phyloP scores from a whole-genome alignment of 75 land plant genomes.

The Sequoiadendron giganteum region DNA sequence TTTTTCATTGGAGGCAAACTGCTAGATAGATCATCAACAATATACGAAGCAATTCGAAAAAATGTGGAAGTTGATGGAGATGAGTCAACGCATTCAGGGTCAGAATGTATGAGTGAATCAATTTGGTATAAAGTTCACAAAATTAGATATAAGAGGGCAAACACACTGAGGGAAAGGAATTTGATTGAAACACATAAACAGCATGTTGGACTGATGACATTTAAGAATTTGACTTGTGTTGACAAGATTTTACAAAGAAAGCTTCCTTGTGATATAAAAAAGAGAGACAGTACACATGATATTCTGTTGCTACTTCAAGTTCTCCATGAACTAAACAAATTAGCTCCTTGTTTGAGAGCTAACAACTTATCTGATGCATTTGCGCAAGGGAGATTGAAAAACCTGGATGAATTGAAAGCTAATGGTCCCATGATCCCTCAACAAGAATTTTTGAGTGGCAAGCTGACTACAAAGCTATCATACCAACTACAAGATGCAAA shows the following conservation, averaged over 20 bases:
- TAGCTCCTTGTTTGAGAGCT: slow-evolving; percentile 42
- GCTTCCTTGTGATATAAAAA: slow-evolving; percentile 63
- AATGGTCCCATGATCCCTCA: slow-evolving; percentile 18
- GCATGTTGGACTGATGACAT: neutral
- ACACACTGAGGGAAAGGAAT: too few species aligned
- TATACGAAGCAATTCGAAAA: too few species aligned
- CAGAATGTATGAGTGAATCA: too few species aligned
- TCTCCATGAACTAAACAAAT: slow-evolving; percentile 66
- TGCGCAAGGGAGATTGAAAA: slow-evolving; percentile 27
- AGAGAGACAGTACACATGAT: slow-evolving; percentile 51
- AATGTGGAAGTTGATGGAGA: too few species aligned
- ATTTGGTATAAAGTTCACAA: too few species aligned
- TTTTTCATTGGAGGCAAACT: too few species aligned
- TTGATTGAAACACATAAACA: neutral
- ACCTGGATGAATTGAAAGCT: slow-evolving; percentile 14
- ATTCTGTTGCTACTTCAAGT: slow-evolving; percentile 62
- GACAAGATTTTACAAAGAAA: slow-evolving; percentile 41
- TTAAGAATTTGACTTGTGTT: slow-evolving; percentile 35
- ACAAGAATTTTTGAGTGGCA: slow-evolving; percentile 44
- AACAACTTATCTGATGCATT: slow-evolving; percentile 37
- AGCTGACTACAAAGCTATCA: slow-evolving; percentile 44
- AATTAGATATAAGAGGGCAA: too few species aligned
- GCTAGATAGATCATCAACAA: too few species aligned
- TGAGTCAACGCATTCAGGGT: too few species aligned
- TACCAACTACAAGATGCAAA: slow-evolving; percentile 48